Evolutionary conservation across 768 basidiomycete species (phyloP), one percentile per base, ranked within the genome.

Genomic region (Russula earlei): DNA sequence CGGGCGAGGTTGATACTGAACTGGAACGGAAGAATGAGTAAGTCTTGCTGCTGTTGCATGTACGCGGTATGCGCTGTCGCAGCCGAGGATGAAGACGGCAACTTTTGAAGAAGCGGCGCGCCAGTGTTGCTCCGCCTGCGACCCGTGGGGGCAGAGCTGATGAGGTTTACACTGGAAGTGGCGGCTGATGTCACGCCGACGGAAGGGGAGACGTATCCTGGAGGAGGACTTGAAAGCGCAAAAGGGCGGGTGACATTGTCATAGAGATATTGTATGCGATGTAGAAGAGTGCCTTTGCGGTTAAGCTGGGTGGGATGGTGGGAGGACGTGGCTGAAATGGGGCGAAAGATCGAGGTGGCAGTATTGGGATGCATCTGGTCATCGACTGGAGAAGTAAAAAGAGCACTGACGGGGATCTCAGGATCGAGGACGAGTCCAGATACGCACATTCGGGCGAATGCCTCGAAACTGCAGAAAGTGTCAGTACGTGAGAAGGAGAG

Each of bases 401-500:
- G 63, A 29, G 77, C 64, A 48, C 75, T 76, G 51, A 79, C 69
- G 40, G 78, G 76, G 6, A 86, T 70, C 59, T 89, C 85, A 14
- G 90, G 91, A 67, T 94, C 92, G 46, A 96, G 76, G 17, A 97
- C 67, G 59, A 98, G 79, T 22, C 95, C 95, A 24, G 87, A 89
- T 29, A 92, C 86, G 64, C 90, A 81, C 66, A 94, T 93, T 24
- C 94, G 85, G 41, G 90, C 90, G 62, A 87, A 75, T 43, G 85
- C 83, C 73, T 98, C 95, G 48, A 94, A 59, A 5, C 89, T 91
- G 60, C 8, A n/a, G 9, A 36, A 48, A 3, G 55, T 67, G 61
- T 54, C 38, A 52, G 22, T 40, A 19, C 2, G 43, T 19, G 19
- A 49, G 20, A 36, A 29, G 54, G 49, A 36, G 47, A 47, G 33